Conservation (phyloP, 139 green algal species). For the Picochlorum sp. region DNA sequence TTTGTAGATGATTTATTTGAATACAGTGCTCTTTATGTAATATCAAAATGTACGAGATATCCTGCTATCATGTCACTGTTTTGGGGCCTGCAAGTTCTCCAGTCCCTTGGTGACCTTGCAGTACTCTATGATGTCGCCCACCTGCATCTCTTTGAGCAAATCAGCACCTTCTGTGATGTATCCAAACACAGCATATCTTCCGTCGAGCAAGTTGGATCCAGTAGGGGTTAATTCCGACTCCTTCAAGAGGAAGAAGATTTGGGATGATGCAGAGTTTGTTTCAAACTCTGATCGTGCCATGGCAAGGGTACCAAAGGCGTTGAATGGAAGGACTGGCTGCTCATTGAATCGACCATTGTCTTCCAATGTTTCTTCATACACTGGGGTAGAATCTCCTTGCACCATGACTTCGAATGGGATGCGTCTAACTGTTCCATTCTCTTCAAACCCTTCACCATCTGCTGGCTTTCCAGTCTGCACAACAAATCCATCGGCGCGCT, state of each 20-base stretch:
- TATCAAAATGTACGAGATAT: too few relatives aligned
- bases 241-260: constrained; percentile 97
- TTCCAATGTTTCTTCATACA: constrained; percentile 94
- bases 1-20: too few relatives aligned
- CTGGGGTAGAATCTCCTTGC: constrained; percentile 75
- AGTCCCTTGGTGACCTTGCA: constrained; percentile 67
- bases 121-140: constrained; percentile 75
- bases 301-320: constrained; percentile 94
- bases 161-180: constrained; percentile 72
- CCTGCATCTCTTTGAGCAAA: constrained; percentile 40
- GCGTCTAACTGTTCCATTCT: constrained; percentile 42
- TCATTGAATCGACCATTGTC: constrained; percentile 83
- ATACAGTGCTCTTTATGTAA: too few relatives aligned
- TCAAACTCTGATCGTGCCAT: constrained; percentile 93
- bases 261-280: constrained; percentile 78
- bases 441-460: constrained; percentile 52
- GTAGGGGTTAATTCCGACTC: constrained; percentile 96
- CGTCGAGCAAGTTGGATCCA: constrained; percentile 94
- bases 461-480: constrained; percentile 93
- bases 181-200: constrained; percentile 93
- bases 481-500: constrained; percentile 94
- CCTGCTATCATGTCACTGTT: not conserved
- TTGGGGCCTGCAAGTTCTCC: constrained; percentile 52
- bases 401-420: constrained; percentile 93
- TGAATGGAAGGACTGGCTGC: constrained; percentile 90